Conservation (phyloP, 108 stramenopile genomes). For the Nitzschia sp. region DNA sequence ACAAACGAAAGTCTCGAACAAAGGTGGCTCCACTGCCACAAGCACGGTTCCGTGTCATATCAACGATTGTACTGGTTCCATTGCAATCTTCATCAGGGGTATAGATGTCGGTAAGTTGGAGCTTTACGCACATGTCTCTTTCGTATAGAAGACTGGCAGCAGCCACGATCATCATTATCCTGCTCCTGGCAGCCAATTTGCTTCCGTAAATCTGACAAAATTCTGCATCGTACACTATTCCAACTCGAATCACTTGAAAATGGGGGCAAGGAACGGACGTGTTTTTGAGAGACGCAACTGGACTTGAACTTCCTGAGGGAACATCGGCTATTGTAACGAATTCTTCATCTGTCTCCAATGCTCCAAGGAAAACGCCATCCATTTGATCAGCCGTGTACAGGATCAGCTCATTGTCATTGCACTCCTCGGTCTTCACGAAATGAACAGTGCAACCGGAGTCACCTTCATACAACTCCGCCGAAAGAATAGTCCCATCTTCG, state of each 20-base stretch:
- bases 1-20: neutral
- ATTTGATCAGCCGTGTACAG: slow-evolving; percentile 2
- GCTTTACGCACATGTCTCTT: slow-evolving; percentile 21
- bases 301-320: neutral
- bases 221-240: slow-evolving; percentile 17
- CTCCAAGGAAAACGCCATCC: slow-evolving; percentile 9
- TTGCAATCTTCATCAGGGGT: slow-evolving; percentile 8
- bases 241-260: slow-evolving; percentile 21
- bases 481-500: slow-evolving; percentile 4
- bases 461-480: neutral
- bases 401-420: slow-evolving; percentile 4
- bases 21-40: slow-evolving; percentile 11
- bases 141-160: slow-evolving; percentile 16
- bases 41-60: neutral
- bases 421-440: slow-evolving; percentile 11
- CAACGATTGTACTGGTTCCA: neutral
- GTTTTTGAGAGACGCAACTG: too few relatives aligned
- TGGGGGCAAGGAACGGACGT: slow-evolving; percentile 4
- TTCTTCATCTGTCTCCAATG: slow-evolving; percentile 78
- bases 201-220: slow-evolving; percentile 16
- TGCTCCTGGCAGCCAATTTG: slow-evolving; percentile 1
- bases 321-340: neutral
- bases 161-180: slow-evolving; percentile 16
- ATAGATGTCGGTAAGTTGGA: slow-evolving; percentile 19
- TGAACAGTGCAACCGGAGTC: neutral